Conservation (phyloP, 495 filamentous ascomycete species). For the Annulohypoxylon nitens region DNA sequence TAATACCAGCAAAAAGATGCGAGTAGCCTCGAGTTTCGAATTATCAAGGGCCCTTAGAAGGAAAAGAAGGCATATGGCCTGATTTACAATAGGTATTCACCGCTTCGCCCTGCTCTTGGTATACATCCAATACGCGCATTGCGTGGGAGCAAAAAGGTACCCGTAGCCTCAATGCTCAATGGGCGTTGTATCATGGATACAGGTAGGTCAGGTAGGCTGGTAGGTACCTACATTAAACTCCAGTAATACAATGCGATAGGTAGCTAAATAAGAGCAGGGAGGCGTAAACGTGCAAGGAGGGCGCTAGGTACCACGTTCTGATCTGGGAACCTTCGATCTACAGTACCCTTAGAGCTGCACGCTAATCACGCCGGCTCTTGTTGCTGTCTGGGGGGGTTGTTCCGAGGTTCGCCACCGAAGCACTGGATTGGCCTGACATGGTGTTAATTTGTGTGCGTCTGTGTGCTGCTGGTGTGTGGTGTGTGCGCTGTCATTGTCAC, state of each 20-base stretch:
- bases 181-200: slow-evolving; percentile 10
- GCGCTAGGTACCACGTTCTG: slow-evolving; percentile 38
- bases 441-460: slow-evolving; percentile 41
- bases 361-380: slow-evolving; percentile 50
- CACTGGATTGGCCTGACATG: slow-evolving; percentile 39
- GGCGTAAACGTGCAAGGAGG: slow-evolving; percentile 28
- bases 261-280: slow-evolving; percentile 18
- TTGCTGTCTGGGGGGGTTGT: slow-evolving; percentile 33
- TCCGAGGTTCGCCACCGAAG: slow-evolving; percentile 47
- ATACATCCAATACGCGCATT: slow-evolving; percentile 5
- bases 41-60: slow-evolving; percentile 9
- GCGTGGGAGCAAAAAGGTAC: slow-evolving; percentile 17
- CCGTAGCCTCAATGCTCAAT: neutral
- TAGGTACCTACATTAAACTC: slow-evolving; percentile 14
- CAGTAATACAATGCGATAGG: slow-evolving; percentile 11
- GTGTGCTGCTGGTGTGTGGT: slow-evolving; percentile 41
- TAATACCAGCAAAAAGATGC: slow-evolving; percentile 7
- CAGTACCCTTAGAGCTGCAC: slow-evolving; percentile 46
- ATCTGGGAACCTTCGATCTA: slow-evolving; percentile 49
- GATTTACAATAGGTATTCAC: slow-evolving; percentile 36
- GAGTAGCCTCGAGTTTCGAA: slow-evolving; percentile 38
- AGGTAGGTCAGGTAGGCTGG: neutral
- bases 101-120: slow-evolving; percentile 26
- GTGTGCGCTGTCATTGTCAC: slow-evolving; percentile 56
- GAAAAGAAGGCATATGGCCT: slow-evolving; percentile 27